Base-by-base conservation (phyloP, 108 stramenopile species). In the Conticribra guillardii region DNA sequence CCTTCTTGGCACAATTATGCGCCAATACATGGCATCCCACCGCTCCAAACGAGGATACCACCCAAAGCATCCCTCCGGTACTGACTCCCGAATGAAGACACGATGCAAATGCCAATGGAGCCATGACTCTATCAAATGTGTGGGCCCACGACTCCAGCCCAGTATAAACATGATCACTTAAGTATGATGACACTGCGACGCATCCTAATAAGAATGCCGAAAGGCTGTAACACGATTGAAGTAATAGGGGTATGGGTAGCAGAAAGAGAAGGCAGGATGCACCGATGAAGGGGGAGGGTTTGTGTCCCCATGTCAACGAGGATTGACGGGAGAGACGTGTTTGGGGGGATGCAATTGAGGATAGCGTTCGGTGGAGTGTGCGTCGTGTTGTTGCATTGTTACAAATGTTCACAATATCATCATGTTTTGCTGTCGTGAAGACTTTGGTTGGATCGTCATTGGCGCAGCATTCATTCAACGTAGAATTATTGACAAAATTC, bases 131-230 rank as follows among this genome's bases (percentile, higher is more conserved):
- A 46, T 81, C 80, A n/a, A 81, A 7, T 1, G 51, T 31, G 46
- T 81, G 73, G 15, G 61, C 63, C 5, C 46, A 64, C 14, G 80
- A 81, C 44, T 81, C 80, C 1, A 81, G n/a, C 1, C 80, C 80
- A 31, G 74, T 81, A 28, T 76, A 81, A 17, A 71, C 69, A 24
- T 81, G 75, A 76, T 81, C 80, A 51, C 74, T 76, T 22, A 76
- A 46, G 49, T 64, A 81, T 30, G 75, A 76, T 5, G 80, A 61
- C 3, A 76, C 50, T 0, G 80, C 64, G 1, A 81, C 80, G 3
- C 19, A 21, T 15, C 45, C 37, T 0, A 81, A 50, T 11, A 73
- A 51, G 3, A 32, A 30, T 21, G 80, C 80, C 9, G 80, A 59
- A 28, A 58, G 18, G 17, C 32, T 57, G 51, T 46, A 64, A 21